Evolutionary conservation across 2,329 filamentous ascomycete species (phyloP).

Genomic region (Cercospora nicotianae): DNA sequence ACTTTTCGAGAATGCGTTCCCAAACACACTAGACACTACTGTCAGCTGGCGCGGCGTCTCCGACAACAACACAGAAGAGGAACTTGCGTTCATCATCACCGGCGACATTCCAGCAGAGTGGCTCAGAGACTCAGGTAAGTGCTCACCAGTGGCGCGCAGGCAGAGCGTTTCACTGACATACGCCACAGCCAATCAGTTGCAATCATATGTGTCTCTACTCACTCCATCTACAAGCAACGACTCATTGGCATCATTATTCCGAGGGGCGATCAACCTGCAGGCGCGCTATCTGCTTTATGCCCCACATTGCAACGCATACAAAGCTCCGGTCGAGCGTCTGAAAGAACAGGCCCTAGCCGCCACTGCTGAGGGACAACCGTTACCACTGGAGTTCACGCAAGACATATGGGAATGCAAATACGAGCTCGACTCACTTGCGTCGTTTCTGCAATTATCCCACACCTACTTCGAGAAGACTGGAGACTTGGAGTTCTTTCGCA

Average conservation of each 20-base stretch:
- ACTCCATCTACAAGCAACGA: conserved; percentile 47
- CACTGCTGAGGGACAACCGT: conserved; percentile 41
- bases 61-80: conserved; percentile 53
- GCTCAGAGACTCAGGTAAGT: not conserved
- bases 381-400: conserved; percentile 44
- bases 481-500: conserved; percentile 22
- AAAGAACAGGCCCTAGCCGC: conserved; percentile 38
- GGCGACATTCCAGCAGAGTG: conserved; percentile 60
- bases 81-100: conserved; percentile 62
- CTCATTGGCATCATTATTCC: conserved; percentile 64
- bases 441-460: conserved; percentile 49
- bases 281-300: conserved; percentile 64
- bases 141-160: not conserved
- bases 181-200: conserved; percentile 60
- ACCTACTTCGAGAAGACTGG: conserved; percentile 50
- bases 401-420: conserved; percentile 56
- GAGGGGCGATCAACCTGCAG: conserved; percentile 69
- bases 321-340: conserved; percentile 41
- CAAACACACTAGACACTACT: conserved; percentile 86
- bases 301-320: conserved; percentile 54
- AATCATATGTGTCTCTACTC: conserved; percentile 62
- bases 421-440: conserved; percentile 52
- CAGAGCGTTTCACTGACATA: not conserved
- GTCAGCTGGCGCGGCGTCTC: conserved; percentile 77
- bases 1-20: conserved; percentile 62